These are phyloP conservation scores for Diutina ranongensis DNA, from an alignment of 1,139 yeast genomes.

Conservation along the genomic window DNA sequence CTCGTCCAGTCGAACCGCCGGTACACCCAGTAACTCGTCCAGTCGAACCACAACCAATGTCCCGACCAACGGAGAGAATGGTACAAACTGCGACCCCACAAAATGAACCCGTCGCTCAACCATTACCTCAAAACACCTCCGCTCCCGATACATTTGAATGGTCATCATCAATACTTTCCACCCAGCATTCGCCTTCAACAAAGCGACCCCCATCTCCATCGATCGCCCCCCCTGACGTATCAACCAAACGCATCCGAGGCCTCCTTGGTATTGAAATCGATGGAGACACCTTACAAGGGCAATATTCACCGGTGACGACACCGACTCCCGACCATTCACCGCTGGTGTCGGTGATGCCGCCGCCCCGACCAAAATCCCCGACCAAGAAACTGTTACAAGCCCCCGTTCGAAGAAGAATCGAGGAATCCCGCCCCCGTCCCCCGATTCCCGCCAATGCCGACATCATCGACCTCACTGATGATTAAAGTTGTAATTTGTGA, in stretches of 20 bases:
- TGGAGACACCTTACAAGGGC: neutral
- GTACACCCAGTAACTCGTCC: too few relatives aligned
- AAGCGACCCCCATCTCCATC: neutral
- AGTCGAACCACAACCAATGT: too few relatives aligned
- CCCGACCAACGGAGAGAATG: too few relatives aligned
- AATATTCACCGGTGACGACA: neutral
- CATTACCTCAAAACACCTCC: too few relatives aligned
- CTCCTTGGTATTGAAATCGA: neutral
- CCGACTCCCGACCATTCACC: neutral
- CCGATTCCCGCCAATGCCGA: neutral
- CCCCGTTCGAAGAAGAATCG: neutral
- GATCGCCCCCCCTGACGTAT: neutral
- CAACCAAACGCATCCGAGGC: neutral
- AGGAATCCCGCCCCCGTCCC: neutral
- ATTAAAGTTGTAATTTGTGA: neutral
- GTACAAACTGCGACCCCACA: too few relatives aligned
- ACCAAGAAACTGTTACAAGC: neutral
- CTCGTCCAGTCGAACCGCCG: too few relatives aligned
- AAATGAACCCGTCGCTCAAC: too few relatives aligned
- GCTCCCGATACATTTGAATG: too few relatives aligned
- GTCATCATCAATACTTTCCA: neutral
- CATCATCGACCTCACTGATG: constrained; percentile 4
- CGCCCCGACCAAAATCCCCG: neutral
- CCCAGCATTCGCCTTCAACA: neutral
- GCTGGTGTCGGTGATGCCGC: neutral